phyloP scores from a whole-genome alignment of 192 early-diverging fungal species.

The Geranomyces michiganensis region DNA sequence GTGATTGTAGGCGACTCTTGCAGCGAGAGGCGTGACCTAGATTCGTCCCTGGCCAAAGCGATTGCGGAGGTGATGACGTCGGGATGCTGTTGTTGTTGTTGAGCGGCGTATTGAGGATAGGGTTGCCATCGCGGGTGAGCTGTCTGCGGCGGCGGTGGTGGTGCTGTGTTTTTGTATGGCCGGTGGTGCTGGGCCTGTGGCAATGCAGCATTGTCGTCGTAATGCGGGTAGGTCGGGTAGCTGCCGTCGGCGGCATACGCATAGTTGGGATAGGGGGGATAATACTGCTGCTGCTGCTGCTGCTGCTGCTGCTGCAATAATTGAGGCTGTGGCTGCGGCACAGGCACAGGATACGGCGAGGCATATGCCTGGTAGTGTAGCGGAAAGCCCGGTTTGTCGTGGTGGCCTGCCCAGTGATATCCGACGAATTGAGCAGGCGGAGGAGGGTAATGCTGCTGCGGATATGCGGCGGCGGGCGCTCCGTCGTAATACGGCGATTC shows the following conservation, averaged over 20 bases:
- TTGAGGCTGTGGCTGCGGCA: no score
- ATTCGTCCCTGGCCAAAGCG: not conserved
- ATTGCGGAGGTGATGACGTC: not conserved
- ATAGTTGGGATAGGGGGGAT: no score
- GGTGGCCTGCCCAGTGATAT: not conserved
- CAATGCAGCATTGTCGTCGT: no score
- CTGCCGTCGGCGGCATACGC: no score
- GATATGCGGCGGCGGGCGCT: not conserved
- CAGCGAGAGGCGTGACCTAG: not conserved
- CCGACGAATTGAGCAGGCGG: not conserved
- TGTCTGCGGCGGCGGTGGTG: not conserved
- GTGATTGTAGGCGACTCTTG: not conserved
- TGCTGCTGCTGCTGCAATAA: not conserved
- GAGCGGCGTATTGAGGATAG: conserved; percentile 7
- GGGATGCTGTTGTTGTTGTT: conserved; percentile 1
- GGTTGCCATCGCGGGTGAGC: not conserved
- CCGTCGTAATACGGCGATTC: conserved; percentile 1
- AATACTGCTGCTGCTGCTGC: not conserved
- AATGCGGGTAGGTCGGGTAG: no score
- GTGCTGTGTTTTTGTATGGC: not conserved
- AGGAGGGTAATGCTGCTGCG: not conserved
- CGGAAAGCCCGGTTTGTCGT: not conserved
- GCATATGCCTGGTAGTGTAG: not conserved
- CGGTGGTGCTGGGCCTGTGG: no score
- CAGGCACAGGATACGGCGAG: no score